Evolutionary conservation across 306 rosid genomes (phyloP).

Genomic region (Sesbania bispinosa): DNA sequence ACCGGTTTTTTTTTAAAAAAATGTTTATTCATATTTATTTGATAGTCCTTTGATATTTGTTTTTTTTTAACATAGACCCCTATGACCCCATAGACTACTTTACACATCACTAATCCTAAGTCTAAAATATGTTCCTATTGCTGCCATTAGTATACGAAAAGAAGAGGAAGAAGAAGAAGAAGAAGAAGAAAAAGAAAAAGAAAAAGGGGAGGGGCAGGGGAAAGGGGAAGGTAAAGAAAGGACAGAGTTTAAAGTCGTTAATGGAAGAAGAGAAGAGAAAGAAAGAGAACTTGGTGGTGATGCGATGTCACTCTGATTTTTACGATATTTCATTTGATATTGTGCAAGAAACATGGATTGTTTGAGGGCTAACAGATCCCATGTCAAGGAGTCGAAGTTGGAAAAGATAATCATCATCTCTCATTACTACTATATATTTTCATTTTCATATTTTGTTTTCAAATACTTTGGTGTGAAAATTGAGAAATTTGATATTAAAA

Average conservation of each 20-base stretch:
- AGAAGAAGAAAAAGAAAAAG: slow-evolving; percentile 4
- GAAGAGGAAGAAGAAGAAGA: too few species aligned
- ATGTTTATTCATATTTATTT: too few species aligned
- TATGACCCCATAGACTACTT: too few species aligned
- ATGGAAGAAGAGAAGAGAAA: slow-evolving; percentile 67
- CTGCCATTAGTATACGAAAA: too few species aligned
- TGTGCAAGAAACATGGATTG: slow-evolving; percentile 87
- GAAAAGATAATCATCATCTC: slow-evolving; percentile 45
- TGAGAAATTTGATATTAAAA: slow-evolving; percentile 30
- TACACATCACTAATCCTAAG: too few species aligned
- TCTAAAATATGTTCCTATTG: too few species aligned
- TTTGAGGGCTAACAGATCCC: slow-evolving; percentile 58
- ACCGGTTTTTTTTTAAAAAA: too few species aligned
- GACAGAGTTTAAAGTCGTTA: slow-evolving; percentile 62
- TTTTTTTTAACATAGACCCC: too few species aligned
- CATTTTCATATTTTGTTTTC: too few species aligned
- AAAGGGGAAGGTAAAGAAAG: slow-evolving; percentile 40
- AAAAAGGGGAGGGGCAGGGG: not conserved
- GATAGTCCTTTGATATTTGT: too few species aligned
- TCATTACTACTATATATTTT: too few species aligned
- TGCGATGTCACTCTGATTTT: slow-evolving; percentile 50
- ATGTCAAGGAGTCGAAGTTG: slow-evolving; percentile 74
- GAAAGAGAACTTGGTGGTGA: slow-evolving; percentile 48
- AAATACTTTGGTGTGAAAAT: slow-evolving; percentile 33
- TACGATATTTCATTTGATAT: slow-evolving; percentile 68